Evolutionary conservation across 306 rosid genomes (phyloP), one percentile per base, ranked within the genome.

Genomic region (Carpinus viminea): DNA sequence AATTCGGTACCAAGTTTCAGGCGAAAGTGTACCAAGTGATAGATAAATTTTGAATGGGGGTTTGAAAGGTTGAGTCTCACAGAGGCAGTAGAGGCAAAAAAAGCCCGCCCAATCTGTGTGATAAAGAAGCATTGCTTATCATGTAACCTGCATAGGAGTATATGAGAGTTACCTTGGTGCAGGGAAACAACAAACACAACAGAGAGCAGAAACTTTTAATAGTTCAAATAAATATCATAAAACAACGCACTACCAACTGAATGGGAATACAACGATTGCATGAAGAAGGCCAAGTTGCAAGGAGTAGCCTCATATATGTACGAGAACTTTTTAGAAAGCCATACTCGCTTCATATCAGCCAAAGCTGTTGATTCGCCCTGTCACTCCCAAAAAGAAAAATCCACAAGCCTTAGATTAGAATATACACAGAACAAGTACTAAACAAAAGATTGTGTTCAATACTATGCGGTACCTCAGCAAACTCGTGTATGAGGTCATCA

Each of bases 11-110:
- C 75, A 72, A 45, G 51, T 57, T 73, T 31, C 28, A 68, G 68
- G 45, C 38, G 47, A 62, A 47, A 48, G 20, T 87, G 70, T 90
- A 94, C 97, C 94, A 74, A 93, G 82, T 54, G 98, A 93, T 70
- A 93, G 75, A 87, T 93, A 95, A 76, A 93, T 80, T 76, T 79
- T 91, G 82, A 87, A 91, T 55, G 90, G 86, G 21, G 99, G 92
- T 70, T 86, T 93, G 80, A 87, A 87, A 21, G 97, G 97, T 55
- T 95, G 99, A 75, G 92, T 91, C 91, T 95, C 97, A 20, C 90
- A 83, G 65, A 95, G 93, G 76, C 93, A 90, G 76, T 87, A 95
- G 75, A 91, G 93, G 89, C 95, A 86, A 82, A 88, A 88, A 93
- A 50, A 95, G 89, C 74, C 97, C 97, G 64, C 93, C 98, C 76